These are phyloP conservation scores for Rubia yunnanensis DNA, from an alignment of 257 asterid species.

Conservation along the genomic window DNA sequence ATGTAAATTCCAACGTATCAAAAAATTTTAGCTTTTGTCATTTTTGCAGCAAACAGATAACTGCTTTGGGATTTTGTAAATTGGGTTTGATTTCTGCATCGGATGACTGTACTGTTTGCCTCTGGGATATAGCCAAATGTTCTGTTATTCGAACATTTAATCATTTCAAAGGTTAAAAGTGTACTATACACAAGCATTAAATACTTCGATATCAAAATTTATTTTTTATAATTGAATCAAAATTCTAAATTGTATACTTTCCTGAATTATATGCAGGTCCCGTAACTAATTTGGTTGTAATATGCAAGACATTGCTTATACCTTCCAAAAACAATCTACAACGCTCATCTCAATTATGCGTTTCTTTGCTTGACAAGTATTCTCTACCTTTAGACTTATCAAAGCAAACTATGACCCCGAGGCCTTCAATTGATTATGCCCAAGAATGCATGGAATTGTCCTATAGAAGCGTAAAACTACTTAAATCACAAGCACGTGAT, in stretches of 20 bases:
- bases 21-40: neutral
- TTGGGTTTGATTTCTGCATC: constrained; percentile 14
- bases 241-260: neutral
- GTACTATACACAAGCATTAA: neutral
- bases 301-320: constrained; percentile 4
- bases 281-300: constrained; percentile 8
- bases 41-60: constrained; percentile 11
- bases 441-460: neutral
- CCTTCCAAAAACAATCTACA: constrained; percentile 3
- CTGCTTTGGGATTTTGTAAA: constrained; percentile 11
- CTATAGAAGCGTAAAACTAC: neutral
- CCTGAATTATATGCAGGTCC: constrained; percentile 8
- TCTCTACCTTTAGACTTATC: neutral
- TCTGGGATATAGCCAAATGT: constrained; percentile 6
- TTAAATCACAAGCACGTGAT: neutral
- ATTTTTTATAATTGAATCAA: no score
- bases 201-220: neutral
- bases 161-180: constrained; percentile 9
- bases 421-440: neutral
- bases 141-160: neutral
- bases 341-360: neutral
- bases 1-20: no score
- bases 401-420: neutral
- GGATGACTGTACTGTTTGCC: constrained; percentile 8
- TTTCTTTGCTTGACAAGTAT: constrained; percentile 12